Evolutionary conservation across 345 rosid species (phyloP), one percentile per base, ranked within the genome.

Genomic region (Turnera subulata): DNA sequence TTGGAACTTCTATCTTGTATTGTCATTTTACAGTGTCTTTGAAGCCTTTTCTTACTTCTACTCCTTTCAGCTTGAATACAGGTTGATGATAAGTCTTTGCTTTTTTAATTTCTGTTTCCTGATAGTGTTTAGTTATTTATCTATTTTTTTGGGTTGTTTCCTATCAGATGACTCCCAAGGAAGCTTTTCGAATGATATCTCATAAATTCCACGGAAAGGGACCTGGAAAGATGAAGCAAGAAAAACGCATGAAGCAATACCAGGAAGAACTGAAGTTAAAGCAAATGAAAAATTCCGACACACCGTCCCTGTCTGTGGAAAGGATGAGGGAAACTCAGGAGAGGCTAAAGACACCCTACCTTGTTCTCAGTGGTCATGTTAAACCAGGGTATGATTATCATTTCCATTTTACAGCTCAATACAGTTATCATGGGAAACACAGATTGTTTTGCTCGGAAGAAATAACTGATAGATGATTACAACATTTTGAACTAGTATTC

Each of bases 201-300:
- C 99, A 94, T 73, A 90, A 77, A 60, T 94, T 94, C 70, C 99
- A 94, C 46, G 97, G 97, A 17, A 94, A 94, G 69, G 99, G 95
- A 15, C 99, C 97, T 40, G 99, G 99, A 19, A 94, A 94, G 71
- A 85, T 77, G 96, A 90, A 94, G 84, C 97, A 82, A 80, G 99
- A 93, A 70, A 93, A 93, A 69, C 79, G 90, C 61, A 80, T 81
- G 89, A 93, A 84, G 77, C 99, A 90, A 75, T 90, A 71, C 68
- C 81, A 75, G 21, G 96, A 94, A 73, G 99, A 94, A 62, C 73
- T 84, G 80, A 94, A 90, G 75, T 72, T 90, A 67, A 90, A 94
- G 87, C 90, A 87, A 77, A 90, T 94, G 99, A 94, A 94, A 70
- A 94, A 84, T 75, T 80, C 97, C 25, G 99, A 94, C 75, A 94